phyloP scores from a whole-genome alignment of 1,139 yeast genomes.

The Protomyces lactucae-debilis region DNA sequence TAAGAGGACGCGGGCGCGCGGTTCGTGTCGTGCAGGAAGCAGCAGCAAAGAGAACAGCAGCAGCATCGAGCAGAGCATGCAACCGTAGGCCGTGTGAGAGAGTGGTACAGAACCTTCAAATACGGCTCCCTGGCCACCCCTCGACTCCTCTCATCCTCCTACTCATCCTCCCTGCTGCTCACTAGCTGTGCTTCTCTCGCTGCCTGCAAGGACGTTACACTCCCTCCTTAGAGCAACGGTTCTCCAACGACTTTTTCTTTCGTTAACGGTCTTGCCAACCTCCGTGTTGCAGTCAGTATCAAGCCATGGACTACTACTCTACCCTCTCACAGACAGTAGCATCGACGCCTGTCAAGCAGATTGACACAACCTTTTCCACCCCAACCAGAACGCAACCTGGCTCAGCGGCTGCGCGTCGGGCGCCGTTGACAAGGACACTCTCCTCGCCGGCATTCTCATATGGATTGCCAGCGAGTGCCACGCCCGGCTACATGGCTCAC shows the following conservation, averaged over 20 bases:
- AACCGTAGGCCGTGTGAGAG: too few species aligned
- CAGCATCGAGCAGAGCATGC: too few species aligned
- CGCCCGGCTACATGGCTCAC: neutral
- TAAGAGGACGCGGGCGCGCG: too few species aligned
- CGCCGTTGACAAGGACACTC: constrained; percentile 16
- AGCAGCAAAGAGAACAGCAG: too few species aligned
- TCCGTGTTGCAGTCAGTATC: too few species aligned
- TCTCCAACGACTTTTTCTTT: too few species aligned
- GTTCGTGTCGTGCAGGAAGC: too few species aligned
- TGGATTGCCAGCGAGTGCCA: constrained; percentile 3
- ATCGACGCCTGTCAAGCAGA: constrained; percentile 21
- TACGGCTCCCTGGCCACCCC: neutral
- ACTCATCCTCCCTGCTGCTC: neutral
- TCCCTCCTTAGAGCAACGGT: too few species aligned
- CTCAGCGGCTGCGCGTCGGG: neutral
- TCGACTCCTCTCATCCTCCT: neutral
- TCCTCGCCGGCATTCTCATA: constrained; percentile 25
- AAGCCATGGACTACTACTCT: constrained; percentile 11
- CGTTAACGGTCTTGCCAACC: too few species aligned
- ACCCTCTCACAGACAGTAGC: constrained; percentile 1
- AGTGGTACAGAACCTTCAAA: neutral
- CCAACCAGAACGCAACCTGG: constrained; percentile 11
- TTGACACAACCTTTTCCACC: constrained; percentile 15
- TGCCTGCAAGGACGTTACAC: neutral
- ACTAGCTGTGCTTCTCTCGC: neutral